These are phyloP conservation scores for Lepidium sativum DNA, from an alignment of 345 rosid species.

Conservation along the genomic window DNA sequence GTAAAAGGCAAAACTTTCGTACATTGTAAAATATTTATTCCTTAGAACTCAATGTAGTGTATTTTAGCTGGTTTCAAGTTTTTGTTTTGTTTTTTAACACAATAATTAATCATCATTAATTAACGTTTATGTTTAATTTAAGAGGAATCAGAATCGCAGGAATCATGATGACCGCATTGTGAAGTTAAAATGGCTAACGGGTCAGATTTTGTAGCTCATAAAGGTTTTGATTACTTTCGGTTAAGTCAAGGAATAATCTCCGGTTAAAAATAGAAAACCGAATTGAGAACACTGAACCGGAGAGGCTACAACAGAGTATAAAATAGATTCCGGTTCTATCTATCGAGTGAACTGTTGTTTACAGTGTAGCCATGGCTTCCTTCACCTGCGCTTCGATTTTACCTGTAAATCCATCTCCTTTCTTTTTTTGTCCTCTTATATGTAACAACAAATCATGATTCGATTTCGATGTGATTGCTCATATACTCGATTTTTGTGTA, in stretches of 20 bases:
- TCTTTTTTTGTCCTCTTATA: not conserved
- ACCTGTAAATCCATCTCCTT: constrained; percentile 6
- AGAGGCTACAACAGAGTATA: not conserved
- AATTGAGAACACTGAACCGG: not conserved
- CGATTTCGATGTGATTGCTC: not conserved
- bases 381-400: constrained; percentile 22
- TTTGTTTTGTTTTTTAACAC: too few relatives aligned
- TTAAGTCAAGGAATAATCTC: not conserved
- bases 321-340: constrained; percentile 10
- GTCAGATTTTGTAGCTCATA: too few relatives aligned
- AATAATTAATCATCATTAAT: not conserved
- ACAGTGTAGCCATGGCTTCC: constrained; percentile 25
- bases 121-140: not conserved
- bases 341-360: not conserved
- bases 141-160: not conserved
- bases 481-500: not conserved
- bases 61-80: too few relatives aligned
- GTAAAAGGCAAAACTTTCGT: too few relatives aligned
- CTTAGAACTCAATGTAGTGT: too few relatives aligned
- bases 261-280: not conserved
- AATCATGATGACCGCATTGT: not conserved
- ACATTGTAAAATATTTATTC: too few relatives aligned
- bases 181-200: too few relatives aligned
- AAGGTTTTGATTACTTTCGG: too few relatives aligned
- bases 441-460: not conserved